These are phyloP conservation scores for Amphibolis antarctica DNA, from an alignment of 106 monocot genomes.

Conservation along the genomic window DNA sequence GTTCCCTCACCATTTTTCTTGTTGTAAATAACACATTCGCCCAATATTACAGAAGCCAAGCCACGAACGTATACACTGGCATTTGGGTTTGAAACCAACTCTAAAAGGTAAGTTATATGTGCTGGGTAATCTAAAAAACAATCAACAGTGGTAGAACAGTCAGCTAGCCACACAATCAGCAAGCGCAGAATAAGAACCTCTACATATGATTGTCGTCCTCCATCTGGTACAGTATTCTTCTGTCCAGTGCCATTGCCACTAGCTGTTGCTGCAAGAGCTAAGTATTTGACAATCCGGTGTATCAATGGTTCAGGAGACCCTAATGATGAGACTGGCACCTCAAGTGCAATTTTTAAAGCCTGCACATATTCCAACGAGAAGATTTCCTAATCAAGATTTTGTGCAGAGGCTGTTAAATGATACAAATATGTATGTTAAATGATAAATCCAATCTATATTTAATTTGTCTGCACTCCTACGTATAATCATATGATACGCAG, in stretches of 20 bases:
- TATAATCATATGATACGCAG: too few species aligned
- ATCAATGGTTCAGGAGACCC: conserved; percentile 63
- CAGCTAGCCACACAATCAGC: conserved; percentile 64
- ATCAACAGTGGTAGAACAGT: conserved; percentile 58
- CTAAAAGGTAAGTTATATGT: conserved; percentile 67
- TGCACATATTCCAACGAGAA: conserved; percentile 19
- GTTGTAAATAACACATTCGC: conserved; percentile 80
- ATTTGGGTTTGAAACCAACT: conserved; percentile 39
- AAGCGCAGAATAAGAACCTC: conserved; percentile 59
- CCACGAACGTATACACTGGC: conserved; percentile 38
- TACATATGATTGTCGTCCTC: conserved; percentile 37
- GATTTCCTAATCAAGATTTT: background rate
- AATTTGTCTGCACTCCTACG: too few species aligned
- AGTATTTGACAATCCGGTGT: conserved; percentile 66
- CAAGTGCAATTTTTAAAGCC: conserved; percentile 62
- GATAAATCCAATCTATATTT: too few species aligned
- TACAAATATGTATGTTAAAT: too few species aligned
- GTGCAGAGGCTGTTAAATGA: too few species aligned
- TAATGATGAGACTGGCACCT: conserved; percentile 59
- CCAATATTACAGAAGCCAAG: conserved; percentile 62
- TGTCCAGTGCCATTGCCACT: conserved; percentile 31
- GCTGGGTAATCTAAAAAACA: conserved; percentile 65
- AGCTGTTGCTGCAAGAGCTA: conserved; percentile 46
- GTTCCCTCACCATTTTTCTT: conserved; percentile 32
- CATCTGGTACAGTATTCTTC: conserved; percentile 9